Conservation (phyloP, 2,329 filamentous ascomycete species). For the Dothistroma pini region DNA sequence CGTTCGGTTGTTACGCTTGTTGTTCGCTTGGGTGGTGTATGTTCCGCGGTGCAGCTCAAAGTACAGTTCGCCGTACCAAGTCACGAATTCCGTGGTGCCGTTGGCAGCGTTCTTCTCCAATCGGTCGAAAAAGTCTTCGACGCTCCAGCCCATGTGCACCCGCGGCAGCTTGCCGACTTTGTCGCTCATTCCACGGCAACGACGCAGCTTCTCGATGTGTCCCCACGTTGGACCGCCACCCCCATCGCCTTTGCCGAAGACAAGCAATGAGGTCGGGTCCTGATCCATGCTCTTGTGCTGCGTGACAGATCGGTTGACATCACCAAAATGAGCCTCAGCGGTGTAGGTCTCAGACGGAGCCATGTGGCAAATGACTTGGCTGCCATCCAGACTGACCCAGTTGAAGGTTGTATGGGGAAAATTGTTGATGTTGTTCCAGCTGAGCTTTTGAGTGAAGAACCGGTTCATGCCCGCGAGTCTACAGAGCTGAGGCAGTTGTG, state of each 20-base stretch:
- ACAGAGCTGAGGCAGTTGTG: constrained; percentile 89
- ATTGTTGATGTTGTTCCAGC: constrained; percentile 99
- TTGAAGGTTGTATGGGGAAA: constrained; percentile 99
- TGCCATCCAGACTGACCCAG: constrained; percentile 94
- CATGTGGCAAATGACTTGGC: constrained; percentile 98
- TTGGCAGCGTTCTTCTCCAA: constrained; percentile 70
- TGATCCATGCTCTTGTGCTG: constrained; percentile 96
- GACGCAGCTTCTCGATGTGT: constrained; percentile 89
- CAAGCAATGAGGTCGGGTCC: constrained; percentile 82
- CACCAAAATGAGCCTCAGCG: constrained; percentile 88
- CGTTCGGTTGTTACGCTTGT: constrained; percentile 89
- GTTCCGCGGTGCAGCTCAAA: constrained; percentile 96
- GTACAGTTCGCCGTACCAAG: constrained; percentile 98
- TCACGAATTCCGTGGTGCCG: constrained; percentile 68
- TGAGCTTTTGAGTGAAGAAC: constrained; percentile 97
- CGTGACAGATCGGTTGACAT: constrained; percentile 81
- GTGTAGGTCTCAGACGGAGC: constrained; percentile 94
- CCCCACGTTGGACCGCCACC: constrained; percentile 92
- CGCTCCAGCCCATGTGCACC: constrained; percentile 81
- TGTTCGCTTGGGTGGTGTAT: constrained; percentile 87
- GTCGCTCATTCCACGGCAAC: constrained; percentile 88
- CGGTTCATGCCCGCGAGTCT: constrained; percentile 91
- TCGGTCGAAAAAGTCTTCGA: constrained; percentile 89
- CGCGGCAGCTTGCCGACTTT: constrained; percentile 77
- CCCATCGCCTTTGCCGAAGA: constrained; percentile 95